Evolutionary conservation across 108 stramenopile genomes (phyloP).

Genomic region (Stephanodiscus triporus): DNA sequence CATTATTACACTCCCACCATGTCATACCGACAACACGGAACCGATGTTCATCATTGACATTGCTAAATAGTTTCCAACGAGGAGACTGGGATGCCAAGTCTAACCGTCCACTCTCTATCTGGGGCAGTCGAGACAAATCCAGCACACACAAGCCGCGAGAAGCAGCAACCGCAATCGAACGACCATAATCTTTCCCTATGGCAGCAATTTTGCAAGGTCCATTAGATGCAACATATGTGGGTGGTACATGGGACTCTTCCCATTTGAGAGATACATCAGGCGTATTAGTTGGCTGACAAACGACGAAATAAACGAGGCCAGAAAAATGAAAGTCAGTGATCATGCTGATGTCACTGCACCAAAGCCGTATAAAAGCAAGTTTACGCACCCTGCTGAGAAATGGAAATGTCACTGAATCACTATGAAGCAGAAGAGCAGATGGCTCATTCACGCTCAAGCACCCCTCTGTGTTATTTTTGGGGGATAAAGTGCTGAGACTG

Average conservation of each 20-base stretch:
- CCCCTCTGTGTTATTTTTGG: not conserved
- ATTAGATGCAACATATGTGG: constrained; percentile 37
- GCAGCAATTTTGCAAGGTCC: constrained; percentile 43
- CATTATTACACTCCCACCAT: constrained; percentile 42
- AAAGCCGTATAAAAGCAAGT: not conserved
- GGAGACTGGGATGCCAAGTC: constrained; percentile 3
- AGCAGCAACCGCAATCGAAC: constrained; percentile 45
- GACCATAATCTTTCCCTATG: constrained; percentile 24
- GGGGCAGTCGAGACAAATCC: constrained; percentile 22
- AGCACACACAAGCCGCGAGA: constrained; percentile 45
- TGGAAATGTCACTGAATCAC: constrained; percentile 32
- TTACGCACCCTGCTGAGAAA: constrained; percentile 23
- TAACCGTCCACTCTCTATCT: not conserved
- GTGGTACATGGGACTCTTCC: constrained; percentile 42
- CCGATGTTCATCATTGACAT: constrained; percentile 39
- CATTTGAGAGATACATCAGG: constrained; percentile 25
- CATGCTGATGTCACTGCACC: not conserved
- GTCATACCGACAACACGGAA: constrained; percentile 34
- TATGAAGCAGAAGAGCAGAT: constrained; percentile 26
- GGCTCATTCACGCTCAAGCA: constrained; percentile 23
- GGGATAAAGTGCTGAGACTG: constrained; percentile 36
- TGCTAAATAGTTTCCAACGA: constrained; percentile 46
- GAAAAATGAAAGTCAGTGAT: not conserved
- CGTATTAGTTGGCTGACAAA: constrained; percentile 21
- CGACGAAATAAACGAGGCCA: not conserved